phyloP scores from a whole-genome alignment of 2,329 filamentous ascomycete species.

The Rhynchosporium graminicola region DNA sequence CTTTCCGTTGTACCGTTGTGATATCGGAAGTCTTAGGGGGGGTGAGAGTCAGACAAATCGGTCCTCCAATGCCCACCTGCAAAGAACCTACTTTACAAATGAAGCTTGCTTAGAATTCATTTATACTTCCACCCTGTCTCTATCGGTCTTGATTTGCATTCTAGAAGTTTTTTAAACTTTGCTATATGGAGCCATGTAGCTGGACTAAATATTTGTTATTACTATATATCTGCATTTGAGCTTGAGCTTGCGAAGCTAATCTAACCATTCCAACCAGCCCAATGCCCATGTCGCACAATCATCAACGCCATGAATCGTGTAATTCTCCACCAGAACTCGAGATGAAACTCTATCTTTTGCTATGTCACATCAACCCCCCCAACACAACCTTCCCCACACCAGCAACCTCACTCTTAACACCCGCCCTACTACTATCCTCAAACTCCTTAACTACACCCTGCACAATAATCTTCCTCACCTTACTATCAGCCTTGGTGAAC shows the following conservation, averaged over 20 bases:
- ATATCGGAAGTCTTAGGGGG: no score
- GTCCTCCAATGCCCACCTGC: no score
- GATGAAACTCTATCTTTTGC: slow-evolving; percentile 5
- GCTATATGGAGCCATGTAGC: not conserved
- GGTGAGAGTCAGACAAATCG: no score
- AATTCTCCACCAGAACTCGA: slow-evolving; percentile 3
- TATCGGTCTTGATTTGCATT: not conserved
- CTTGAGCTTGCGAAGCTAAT: slow-evolving; percentile 20
- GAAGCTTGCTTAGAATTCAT: not conserved
- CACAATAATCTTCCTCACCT: slow-evolving; percentile 85
- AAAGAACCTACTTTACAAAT: no score
- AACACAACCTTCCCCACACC: slow-evolving; percentile 87
- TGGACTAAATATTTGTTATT: slow-evolving; percentile 18
- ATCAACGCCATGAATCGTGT: slow-evolving; percentile 29
- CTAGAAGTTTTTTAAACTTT: not conserved
- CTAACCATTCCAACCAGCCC: slow-evolving; percentile 9
- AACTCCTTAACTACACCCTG: slow-evolving; percentile 88
- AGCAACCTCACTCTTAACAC: slow-evolving; percentile 77
- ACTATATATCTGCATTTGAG: slow-evolving; percentile 21
- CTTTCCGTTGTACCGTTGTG: no score
- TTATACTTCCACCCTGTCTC: not conserved
- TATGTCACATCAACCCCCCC: slow-evolving; percentile 71
- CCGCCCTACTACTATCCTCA: slow-evolving; percentile 78
- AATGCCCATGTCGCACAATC: slow-evolving; percentile 18
- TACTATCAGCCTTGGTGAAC: slow-evolving; percentile 86